phyloP scores from a whole-genome alignment of 345 rosid species.

The Ceriops zippeliana region DNA sequence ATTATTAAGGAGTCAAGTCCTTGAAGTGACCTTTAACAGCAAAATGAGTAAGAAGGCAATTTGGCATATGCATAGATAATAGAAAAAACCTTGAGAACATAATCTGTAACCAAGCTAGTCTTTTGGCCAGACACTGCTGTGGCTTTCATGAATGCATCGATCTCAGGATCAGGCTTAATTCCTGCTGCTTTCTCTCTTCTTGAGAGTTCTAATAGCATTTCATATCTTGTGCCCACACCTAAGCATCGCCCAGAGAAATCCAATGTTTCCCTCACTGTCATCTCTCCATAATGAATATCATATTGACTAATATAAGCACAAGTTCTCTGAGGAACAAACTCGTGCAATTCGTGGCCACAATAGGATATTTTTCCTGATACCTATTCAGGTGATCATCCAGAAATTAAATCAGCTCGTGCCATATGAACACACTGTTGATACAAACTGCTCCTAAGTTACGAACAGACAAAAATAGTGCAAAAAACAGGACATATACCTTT shows the following conservation, averaged over 20 bases:
- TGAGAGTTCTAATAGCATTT: slow-evolving; percentile 40
- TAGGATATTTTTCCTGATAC: slow-evolving; percentile 38
- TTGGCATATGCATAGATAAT: not conserved
- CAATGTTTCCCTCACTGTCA: slow-evolving; percentile 50
- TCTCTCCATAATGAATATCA: slow-evolving; percentile 45
- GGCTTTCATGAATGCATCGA: slow-evolving; percentile 53
- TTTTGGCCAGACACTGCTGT: slow-evolving; percentile 42
- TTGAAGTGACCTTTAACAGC: not conserved
- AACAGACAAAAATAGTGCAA: not conserved
- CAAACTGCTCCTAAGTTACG: not conserved
- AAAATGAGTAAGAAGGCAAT: not conserved
- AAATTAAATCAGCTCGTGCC: not conserved
- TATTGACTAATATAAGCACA: slow-evolving; percentile 48
- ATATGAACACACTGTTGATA: not conserved
- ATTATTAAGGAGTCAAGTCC: not conserved
- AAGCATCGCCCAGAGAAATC: slow-evolving; percentile 51
- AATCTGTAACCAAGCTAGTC: slow-evolving; percentile 45
- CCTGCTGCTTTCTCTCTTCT: slow-evolving; percentile 43
- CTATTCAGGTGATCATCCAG: slow-evolving; percentile 19
- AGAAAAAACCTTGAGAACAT: slow-evolving; percentile 38
- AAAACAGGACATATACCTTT: slow-evolving; percentile 36
- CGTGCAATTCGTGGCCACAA: slow-evolving; percentile 42
- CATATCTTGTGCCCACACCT: slow-evolving; percentile 48
- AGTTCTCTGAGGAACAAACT: slow-evolving; percentile 45
- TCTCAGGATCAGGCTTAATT: slow-evolving; percentile 45